Evolutionary conservation across 805 yeast genomes (phyloP).

Genomic region (Helenozyma rhizophorensis): DNA sequence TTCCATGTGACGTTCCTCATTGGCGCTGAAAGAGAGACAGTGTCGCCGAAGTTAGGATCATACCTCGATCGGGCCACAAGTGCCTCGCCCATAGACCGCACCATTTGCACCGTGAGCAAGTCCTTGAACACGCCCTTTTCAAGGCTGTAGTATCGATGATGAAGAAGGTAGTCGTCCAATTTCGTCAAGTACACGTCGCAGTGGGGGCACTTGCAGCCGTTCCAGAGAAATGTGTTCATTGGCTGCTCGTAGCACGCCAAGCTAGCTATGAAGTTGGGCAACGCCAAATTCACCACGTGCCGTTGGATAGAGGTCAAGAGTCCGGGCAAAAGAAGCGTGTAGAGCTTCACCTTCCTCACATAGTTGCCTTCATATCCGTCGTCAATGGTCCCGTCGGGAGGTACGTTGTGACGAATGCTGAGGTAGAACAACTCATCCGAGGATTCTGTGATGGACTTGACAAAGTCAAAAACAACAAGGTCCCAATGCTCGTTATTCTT

Average conservation of each 20-base stretch:
- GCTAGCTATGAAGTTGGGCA: slow-evolving; percentile 58
- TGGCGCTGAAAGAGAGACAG: slow-evolving; percentile 10
- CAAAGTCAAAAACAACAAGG: slow-evolving; percentile 35
- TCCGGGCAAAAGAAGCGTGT: slow-evolving; percentile 44
- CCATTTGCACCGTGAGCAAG: slow-evolving; percentile 53
- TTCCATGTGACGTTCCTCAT: slow-evolving; percentile 27
- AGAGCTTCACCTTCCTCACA: slow-evolving; percentile 52
- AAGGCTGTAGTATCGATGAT: slow-evolving; percentile 56
- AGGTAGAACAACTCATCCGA: slow-evolving; percentile 33
- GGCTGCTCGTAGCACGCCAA: slow-evolving; percentile 67
- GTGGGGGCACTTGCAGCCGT: slow-evolving; percentile 64
- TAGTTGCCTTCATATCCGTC: slow-evolving; percentile 78
- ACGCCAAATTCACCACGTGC: slow-evolving; percentile 40
- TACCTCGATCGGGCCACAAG: slow-evolving; percentile 18
- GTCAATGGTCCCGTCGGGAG: slow-evolving; percentile 39
- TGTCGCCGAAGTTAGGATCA: slow-evolving; percentile 15
- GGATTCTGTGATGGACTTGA: slow-evolving; percentile 21
- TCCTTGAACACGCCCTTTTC: slow-evolving; percentile 50
- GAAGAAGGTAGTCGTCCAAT: slow-evolving; percentile 58
- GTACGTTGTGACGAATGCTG: slow-evolving; percentile 56
- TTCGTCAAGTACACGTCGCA: slow-evolving; percentile 48
- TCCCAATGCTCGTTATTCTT: slow-evolving; percentile 51
- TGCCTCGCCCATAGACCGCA: slow-evolving; percentile 48
- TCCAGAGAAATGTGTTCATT: slow-evolving; percentile 70
- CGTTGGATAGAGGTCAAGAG: slow-evolving; percentile 18